A percentile compares a stretch with the other conserved stretches of the same genome.
These are phyloP conservation scores for Limonium bicolor DNA, from an alignment of 148 eudicot genomes.

Conservation along the genomic window DNA sequence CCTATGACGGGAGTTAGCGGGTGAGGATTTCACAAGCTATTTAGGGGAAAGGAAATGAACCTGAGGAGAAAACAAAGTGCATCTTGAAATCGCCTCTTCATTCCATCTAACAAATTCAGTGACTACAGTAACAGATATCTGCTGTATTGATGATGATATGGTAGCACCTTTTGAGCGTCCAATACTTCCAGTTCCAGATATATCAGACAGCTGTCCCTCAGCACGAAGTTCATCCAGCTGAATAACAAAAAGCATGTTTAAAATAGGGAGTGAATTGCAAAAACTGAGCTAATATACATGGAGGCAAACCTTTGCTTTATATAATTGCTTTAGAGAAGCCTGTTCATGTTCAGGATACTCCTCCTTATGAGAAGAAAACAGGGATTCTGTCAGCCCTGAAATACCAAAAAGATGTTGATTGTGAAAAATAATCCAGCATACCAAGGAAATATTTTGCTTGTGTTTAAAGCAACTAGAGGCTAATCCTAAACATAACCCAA, in stretches of 20 bases:
- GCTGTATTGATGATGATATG: slow-evolving; percentile 58
- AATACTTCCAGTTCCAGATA: slow-evolving; percentile 52
- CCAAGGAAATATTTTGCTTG: no score
- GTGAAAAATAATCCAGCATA: no score
- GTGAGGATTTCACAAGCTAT: no score
- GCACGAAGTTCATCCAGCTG: slow-evolving; percentile 92
- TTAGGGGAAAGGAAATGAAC: no score
- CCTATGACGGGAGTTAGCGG: no score
- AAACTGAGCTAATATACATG: background rate
- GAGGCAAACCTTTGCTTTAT: slow-evolving; percentile 65
- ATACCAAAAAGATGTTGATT: slow-evolving; percentile 6
- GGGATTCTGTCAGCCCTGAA: slow-evolving; percentile 85
- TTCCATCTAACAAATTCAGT: slow-evolving; percentile 99
- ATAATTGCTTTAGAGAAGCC: slow-evolving; percentile 81
- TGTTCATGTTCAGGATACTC: slow-evolving; percentile 92
- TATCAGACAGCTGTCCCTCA: slow-evolving; percentile 57
- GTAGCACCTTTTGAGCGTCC: slow-evolving; percentile 96
- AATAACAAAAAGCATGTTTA: slow-evolving; percentile 5
- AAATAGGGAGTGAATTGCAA: slow-evolving; percentile 1
- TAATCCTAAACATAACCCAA: no score
- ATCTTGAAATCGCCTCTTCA: slow-evolving; percentile 93
- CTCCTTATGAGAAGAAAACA: slow-evolving; percentile 83
- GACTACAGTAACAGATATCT: slow-evolving; percentile 94
- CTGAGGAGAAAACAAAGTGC: slow-evolving; percentile 78
- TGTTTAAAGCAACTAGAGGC: no score